Conservation (phyloP, 208 protist genomes). For the Trypanosoma platydactyli region DNA sequence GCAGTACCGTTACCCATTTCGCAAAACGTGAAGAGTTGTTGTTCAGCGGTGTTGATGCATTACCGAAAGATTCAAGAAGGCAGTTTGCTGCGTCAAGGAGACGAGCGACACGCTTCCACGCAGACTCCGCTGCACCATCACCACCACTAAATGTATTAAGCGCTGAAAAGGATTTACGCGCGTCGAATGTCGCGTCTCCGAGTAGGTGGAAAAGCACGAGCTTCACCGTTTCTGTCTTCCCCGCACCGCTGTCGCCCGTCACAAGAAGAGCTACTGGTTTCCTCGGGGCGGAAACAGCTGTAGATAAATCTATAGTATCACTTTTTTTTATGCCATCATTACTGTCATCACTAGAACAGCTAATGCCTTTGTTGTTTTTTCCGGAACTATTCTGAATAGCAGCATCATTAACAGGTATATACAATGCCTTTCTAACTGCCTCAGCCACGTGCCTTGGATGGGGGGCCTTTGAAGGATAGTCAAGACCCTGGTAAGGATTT, state of each 20-base stretch:
- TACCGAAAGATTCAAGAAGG: slow-evolving; percentile 31
- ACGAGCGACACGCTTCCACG: not conserved
- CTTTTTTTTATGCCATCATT: not conserved
- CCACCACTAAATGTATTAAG: not conserved
- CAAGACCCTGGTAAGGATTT: slow-evolving; percentile 23
- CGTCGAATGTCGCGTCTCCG: not conserved
- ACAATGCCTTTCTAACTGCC: not conserved
- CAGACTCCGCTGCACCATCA: not conserved
- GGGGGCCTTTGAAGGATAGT: slow-evolving; percentile 20
- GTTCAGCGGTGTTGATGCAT: slow-evolving; percentile 28
- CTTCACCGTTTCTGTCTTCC: slow-evolving; percentile 63
- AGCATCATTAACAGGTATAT: not conserved
- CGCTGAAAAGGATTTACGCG: not conserved
- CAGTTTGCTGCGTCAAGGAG: slow-evolving; percentile 24
- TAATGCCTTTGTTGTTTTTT: not conserved
- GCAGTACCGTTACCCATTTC: slow-evolving; percentile 17
- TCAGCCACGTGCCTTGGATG: slow-evolving; percentile 18
- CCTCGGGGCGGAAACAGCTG: not conserved
- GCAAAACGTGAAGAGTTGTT: slow-evolving; percentile 30
- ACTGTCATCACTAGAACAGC: not conserved
- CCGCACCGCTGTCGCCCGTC: slow-evolving; percentile 64
- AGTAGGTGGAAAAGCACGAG: slow-evolving; percentile 21
- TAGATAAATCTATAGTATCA: not conserved
- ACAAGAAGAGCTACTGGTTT: slow-evolving; percentile 30
- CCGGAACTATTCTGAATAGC: too few relatives aligned